Conservation (phyloP, 345 rosid genomes). For the Capsella bursapastoris region DNA sequence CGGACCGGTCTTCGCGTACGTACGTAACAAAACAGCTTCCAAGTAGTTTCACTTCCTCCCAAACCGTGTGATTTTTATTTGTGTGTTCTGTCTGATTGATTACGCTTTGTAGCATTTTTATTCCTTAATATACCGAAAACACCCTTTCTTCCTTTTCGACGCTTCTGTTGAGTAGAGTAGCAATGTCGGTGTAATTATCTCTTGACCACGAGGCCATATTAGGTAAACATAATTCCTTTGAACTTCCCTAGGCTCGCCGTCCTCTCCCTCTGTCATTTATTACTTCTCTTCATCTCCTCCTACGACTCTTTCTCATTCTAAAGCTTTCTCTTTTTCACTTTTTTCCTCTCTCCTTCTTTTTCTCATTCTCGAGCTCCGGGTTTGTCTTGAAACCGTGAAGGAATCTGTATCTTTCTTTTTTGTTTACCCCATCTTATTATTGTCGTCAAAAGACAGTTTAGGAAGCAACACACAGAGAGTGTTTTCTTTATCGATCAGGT, state of each 20-base stretch:
- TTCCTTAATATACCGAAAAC: conserved; percentile 13
- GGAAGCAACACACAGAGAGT: neutral
- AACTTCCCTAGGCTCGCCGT: conserved; percentile 44
- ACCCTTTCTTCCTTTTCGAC: conserved; percentile 27
- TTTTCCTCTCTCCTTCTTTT: conserved; percentile 8
- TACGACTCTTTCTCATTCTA: conserved; percentile 13
- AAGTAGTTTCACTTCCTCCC: neutral
- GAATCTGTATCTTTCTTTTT: conserved; percentile 5
- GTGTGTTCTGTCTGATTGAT: conserved; percentile 14
- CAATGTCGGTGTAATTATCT: conserved; percentile 42
- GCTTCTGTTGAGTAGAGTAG: conserved; percentile 19
- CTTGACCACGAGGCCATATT: conserved; percentile 17
- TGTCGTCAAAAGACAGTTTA: neutral
- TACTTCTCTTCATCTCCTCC: conserved; percentile 5
- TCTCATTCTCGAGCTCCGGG: conserved; percentile 30
- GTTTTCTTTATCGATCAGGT: conserved; percentile 21
- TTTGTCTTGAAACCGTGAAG: conserved; percentile 32
- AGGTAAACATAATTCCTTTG: neutral
- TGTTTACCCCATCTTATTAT: conserved; percentile 1
- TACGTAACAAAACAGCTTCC: conserved; percentile 19
- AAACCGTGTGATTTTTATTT: conserved; percentile 15
- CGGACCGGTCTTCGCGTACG: neutral
- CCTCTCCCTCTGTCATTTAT: conserved; percentile 43
- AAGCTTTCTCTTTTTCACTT: neutral
- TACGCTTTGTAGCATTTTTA: neutral